A percentile compares a stretch with the other conserved stretches of the same genome.
Conservation (phyloP, 2,329 filamentous ascomycete genomes). For the Exophiala sideris region DNA sequence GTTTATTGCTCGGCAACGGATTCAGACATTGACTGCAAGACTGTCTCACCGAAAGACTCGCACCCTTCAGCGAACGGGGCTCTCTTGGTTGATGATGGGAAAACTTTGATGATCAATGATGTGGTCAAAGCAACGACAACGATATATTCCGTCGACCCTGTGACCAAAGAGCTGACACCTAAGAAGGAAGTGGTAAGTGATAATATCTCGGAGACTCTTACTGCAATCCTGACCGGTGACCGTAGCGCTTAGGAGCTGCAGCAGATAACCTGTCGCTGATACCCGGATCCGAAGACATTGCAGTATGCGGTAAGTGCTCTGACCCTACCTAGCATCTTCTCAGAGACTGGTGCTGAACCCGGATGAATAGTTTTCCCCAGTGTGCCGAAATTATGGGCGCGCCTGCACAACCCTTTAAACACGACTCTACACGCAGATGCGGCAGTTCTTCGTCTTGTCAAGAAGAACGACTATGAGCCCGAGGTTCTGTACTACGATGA, state of each 20-base stretch:
- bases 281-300: constrained; percentile 18
- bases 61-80: constrained; percentile 21
- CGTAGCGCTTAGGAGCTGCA: constrained; percentile 13
- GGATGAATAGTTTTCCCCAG: constrained; percentile 15
- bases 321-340: background rate
- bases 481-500: constrained; percentile 23
- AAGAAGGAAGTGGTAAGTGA: constrained; percentile 17
- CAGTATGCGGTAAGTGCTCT: constrained; percentile 14
- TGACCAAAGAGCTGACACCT: constrained; percentile 12
- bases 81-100: constrained; percentile 17
- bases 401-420: constrained; percentile 10
- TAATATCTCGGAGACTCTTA: background rate
- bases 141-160: constrained; percentile 17
- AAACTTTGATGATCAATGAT: constrained; percentile 18
- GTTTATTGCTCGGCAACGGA: constrained; percentile 12
- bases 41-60: constrained; percentile 10
- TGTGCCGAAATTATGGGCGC: background rate
- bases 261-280: constrained; percentile 21
- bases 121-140: constrained; percentile 18
- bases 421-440: constrained; percentile 4
- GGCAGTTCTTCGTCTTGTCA: constrained; percentile 17
- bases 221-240: background rate
- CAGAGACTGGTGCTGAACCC: background rate
- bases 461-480: constrained; percentile 17
- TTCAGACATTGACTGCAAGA: constrained; percentile 12